Percentiles rank a stretch among this genome's conserved stretches.
Conservation (phyloP, 2,329 filamentous ascomycete genomes). For the Zasmidium angulare region DNA sequence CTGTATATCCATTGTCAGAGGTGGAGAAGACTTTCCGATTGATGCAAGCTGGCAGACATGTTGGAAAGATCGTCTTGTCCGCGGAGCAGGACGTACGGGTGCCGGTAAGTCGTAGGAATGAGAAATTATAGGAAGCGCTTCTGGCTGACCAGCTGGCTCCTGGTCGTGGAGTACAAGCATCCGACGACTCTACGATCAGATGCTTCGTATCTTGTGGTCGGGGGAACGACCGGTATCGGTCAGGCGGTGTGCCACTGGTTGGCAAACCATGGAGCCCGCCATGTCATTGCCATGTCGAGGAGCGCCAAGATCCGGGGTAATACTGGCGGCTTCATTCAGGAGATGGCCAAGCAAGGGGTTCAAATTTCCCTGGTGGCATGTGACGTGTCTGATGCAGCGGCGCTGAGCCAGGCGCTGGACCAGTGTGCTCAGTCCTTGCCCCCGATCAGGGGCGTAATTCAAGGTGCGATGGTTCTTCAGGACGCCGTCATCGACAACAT, state of each 20-base stretch:
- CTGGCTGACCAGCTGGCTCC: not conserved
- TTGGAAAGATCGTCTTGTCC: slow-evolving; percentile 5
- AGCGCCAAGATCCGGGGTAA: not conserved
- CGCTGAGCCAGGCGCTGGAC: not conserved
- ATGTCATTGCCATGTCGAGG: not conserved
- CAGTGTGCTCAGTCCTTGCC: not conserved
- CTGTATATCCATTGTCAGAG: slow-evolving; percentile 1
- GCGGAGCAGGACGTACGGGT: not conserved
- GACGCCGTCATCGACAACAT: slow-evolving; percentile 21
- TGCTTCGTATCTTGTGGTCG: slow-evolving; percentile 5
- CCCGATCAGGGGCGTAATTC: slow-evolving; percentile 20
- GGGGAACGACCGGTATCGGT: slow-evolving; percentile 2
- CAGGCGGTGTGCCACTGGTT: not conserved
- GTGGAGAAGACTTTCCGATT: slow-evolving; percentile 13
- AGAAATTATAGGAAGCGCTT: not conserved
- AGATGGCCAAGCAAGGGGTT: not conserved
- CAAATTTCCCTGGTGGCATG: not conserved
- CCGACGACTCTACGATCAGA: not conserved
- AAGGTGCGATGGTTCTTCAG: slow-evolving; percentile 36
- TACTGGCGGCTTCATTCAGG: not conserved
- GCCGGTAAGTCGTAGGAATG: not conserved
- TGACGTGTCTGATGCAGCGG: not conserved
- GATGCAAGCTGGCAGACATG: slow-evolving; percentile 2
- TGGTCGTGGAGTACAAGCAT: not conserved
- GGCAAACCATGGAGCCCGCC: not conserved